These are phyloP conservation scores for Talaromyces sp. DNA, from an alignment of 2,329 filamentous ascomycete species.

Conservation along the genomic window DNA sequence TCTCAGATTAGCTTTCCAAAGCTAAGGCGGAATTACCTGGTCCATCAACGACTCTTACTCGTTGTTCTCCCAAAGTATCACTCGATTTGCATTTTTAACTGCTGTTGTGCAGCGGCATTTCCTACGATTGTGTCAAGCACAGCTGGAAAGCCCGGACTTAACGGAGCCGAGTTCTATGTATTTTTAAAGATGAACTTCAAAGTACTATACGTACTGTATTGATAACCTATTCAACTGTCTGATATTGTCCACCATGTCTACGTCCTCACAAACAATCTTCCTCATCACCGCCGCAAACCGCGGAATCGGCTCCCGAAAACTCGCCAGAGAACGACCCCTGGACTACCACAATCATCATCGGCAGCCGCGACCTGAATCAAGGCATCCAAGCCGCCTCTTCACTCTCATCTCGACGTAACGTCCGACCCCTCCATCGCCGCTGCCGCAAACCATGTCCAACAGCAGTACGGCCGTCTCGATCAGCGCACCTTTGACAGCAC, in stretches of 20 bases:
- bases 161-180: too few species aligned
- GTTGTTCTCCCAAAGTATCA: too few species aligned
- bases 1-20: not conserved
- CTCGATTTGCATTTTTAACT: too few species aligned
- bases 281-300: conserved; percentile 7
- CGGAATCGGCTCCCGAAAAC: conserved; percentile 2
- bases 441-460: not conserved
- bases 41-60: not conserved
- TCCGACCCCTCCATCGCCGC: conserved; percentile 5
- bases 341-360: conserved; percentile 8
- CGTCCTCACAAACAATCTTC: not conserved
- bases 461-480: conserved; percentile 2
- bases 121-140: too few species aligned
- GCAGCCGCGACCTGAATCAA: conserved; percentile 1
- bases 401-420: conserved; percentile 6
- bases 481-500: conserved; percentile 15
- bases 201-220: too few species aligned
- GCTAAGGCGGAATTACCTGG: not conserved
- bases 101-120: too few species aligned
- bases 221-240: too few species aligned
- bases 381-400: conserved; percentile 2
- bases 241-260: not conserved
- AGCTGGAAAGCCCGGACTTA: too few species aligned
- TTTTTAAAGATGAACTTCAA: too few species aligned
- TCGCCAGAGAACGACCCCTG: not conserved